Conservation (phyloP, 78 protist species). For the Dictyostelium intermedium region DNA sequence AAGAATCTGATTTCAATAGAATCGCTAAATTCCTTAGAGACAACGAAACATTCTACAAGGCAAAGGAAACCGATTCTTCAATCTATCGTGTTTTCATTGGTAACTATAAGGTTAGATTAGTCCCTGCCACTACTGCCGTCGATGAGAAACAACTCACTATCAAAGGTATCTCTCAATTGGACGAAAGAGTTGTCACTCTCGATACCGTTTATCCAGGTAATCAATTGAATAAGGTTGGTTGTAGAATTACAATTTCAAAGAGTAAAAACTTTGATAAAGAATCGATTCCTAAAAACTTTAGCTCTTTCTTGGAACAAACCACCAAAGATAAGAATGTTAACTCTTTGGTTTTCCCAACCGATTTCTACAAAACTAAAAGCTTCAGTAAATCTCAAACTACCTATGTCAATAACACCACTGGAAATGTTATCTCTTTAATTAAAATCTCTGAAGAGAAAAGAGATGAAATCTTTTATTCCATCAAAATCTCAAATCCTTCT, state of each 20-base stretch:
- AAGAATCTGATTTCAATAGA: not conserved
- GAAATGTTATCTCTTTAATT: not conserved
- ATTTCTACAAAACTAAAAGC: not conserved
- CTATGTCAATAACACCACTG: not conserved
- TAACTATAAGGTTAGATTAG: not conserved
- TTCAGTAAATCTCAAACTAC: not conserved
- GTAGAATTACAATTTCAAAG: slow-evolving; percentile 5
- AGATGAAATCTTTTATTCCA: slow-evolving; percentile 8
- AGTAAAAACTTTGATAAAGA: slow-evolving; percentile 12
- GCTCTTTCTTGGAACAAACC: not conserved
- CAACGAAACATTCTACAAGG: not conserved
- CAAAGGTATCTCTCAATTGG: slow-evolving; percentile 10
- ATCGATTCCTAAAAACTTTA: not conserved
- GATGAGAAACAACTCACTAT: not conserved
- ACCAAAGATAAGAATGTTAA: not conserved
- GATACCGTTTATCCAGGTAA: not conserved
- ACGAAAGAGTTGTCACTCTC: not conserved
- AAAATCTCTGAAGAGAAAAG: slow-evolving; percentile 15
- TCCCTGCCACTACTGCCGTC: not conserved
- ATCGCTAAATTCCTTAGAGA: not conserved
- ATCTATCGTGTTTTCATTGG: slow-evolving; percentile 24
- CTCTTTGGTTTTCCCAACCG: not conserved
- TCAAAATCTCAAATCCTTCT: not conserved
- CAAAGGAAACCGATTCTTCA: not conserved
- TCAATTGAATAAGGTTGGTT: not conserved